A percentile compares a stretch with the other conserved stretches of the same genome.
Conservation (phyloP, 2,329 filamentous ascomycete genomes). For the Fusarium sp. region DNA sequence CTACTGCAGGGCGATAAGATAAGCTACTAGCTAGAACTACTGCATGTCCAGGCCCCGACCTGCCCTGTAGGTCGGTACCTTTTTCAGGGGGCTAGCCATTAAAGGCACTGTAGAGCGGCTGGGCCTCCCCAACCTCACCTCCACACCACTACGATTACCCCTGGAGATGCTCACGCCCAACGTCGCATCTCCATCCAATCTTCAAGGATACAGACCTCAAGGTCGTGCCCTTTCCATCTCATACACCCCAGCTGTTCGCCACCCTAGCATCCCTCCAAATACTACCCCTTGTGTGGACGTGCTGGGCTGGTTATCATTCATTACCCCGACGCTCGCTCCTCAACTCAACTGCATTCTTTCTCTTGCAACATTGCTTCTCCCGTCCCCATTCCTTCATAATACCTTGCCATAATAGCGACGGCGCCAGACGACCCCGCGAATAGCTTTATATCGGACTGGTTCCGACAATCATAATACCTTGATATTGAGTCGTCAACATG, state of each 20-base stretch:
- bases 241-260: constrained; percentile 47
- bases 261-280: constrained; percentile 45
- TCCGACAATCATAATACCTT: constrained; percentile 37
- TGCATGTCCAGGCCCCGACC: constrained; percentile 28
- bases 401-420: constrained; percentile 26
- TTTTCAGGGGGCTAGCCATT: constrained; percentile 30
- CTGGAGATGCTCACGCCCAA: constrained; percentile 29
- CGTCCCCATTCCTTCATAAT: constrained; percentile 18
- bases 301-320: constrained; percentile 40
- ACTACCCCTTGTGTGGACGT: constrained; percentile 41
- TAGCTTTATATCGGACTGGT: constrained; percentile 44
- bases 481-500: constrained; percentile 57
- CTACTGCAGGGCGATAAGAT: constrained; percentile 43
- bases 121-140: constrained; percentile 40
- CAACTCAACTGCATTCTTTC: constrained; percentile 11
- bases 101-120: constrained; percentile 11
- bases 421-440: constrained; percentile 33
- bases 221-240: constrained; percentile 32
- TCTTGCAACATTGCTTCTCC: constrained; percentile 20
- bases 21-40: constrained; percentile 32
- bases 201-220: constrained; percentile 26
- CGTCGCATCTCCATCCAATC: constrained; percentile 30
- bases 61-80: constrained; percentile 34
- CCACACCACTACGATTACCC: constrained; percentile 41
- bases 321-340: constrained; percentile 48